These are phyloP conservation scores for Pelagomonas calceolata DNA, from an alignment of 108 stramenopile species.

Conservation along the genomic window DNA sequence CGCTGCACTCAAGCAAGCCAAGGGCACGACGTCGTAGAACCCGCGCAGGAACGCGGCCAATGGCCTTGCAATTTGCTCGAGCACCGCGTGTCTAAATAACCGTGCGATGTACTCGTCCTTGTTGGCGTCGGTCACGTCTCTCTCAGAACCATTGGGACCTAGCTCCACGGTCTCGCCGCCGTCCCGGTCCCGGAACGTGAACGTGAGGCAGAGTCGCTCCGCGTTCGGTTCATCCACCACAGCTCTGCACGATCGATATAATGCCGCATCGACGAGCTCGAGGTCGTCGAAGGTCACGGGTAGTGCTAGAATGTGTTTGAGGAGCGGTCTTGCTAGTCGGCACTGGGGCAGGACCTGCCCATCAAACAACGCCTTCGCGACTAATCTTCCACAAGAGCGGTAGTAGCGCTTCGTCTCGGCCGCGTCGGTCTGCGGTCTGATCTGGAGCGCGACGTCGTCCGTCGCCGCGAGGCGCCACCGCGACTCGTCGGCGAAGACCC, in stretches of 20 bases:
- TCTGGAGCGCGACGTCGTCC: conserved; percentile 24
- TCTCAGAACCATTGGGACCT: conserved; percentile 63
- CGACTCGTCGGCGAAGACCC: background rate
- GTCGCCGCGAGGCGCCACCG: conserved; percentile 15
- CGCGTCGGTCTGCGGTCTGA: conserved; percentile 21
- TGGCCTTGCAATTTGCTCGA: background rate
- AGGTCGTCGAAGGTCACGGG: conserved; percentile 66
- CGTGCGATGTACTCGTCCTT: conserved; percentile 77
- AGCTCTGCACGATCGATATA: conserved; percentile 37
- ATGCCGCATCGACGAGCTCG: conserved; percentile 58
- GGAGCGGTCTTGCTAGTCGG: conserved; percentile 26
- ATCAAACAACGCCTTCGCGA: conserved; percentile 4
- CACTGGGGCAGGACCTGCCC: conserved; percentile 13
- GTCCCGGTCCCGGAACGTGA: background rate
- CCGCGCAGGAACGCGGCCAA: conserved; percentile 38
- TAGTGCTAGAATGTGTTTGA: conserved; percentile 1
- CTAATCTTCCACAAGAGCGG: background rate
- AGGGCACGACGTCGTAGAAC: conserved; percentile 93
- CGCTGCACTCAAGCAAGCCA: conserved; percentile 82
- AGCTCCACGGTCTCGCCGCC: conserved; percentile 41
- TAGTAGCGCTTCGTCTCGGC: conserved; percentile 7
- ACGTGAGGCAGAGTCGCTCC: background rate
- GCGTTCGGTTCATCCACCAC: conserved; percentile 4
- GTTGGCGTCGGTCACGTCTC: conserved; percentile 87
- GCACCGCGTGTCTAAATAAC: background rate